phyloP scores from a whole-genome alignment of 192 early-diverging fungal genomes.

The Coemansia umbellata region DNA sequence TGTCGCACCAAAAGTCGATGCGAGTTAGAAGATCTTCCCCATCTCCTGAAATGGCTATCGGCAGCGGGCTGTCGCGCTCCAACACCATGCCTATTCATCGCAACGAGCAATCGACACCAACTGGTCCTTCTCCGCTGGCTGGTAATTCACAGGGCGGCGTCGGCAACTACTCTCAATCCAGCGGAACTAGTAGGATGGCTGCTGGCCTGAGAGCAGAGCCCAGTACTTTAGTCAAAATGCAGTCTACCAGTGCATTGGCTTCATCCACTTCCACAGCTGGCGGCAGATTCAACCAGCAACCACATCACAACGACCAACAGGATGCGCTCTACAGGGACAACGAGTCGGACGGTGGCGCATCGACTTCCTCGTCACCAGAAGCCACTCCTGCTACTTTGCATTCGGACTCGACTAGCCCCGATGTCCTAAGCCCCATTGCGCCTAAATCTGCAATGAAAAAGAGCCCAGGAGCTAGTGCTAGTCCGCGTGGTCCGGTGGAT shows the following conservation, averaged over 20 bases:
- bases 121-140: background rate
- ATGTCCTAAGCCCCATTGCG: background rate
- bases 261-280: background rate
- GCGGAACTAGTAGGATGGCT: too few species aligned
- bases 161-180: background rate
- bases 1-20: constrained; percentile 48
- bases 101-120: constrained; percentile 15
- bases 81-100: constrained; percentile 45
- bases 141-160: background rate
- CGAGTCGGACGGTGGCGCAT: background rate
- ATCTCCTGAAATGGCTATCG: constrained; percentile 23
- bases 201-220: too few species aligned
- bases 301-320: background rate
- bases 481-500: constrained; percentile 26
- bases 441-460: constrained; percentile 35
- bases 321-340: background rate
- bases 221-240: too few species aligned
- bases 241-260: background rate
- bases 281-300: background rate
- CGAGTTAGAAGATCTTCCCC: constrained; percentile 39
- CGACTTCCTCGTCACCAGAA: background rate
- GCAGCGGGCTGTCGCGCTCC: constrained; percentile 33
- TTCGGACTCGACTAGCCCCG: constrained; percentile 3
- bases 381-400: background rate
- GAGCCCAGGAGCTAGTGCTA: background rate